Conservation (phyloP, 192 early-diverging fungal genomes). For the Chytriomyces sp. region DNA sequence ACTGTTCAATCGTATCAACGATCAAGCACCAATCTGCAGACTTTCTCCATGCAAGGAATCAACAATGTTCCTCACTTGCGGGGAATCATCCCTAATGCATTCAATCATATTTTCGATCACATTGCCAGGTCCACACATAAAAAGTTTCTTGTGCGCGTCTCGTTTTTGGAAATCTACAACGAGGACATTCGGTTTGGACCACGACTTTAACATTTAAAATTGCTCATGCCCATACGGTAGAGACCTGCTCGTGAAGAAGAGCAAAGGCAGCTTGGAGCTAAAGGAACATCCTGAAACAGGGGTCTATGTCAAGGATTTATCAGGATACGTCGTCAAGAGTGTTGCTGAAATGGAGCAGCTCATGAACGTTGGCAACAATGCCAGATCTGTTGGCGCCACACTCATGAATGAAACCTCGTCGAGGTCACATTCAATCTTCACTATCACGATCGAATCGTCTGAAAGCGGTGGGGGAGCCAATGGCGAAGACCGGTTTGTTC, state of each 20-base stretch:
- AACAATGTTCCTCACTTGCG: conserved; percentile 50
- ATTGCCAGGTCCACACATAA: conserved; percentile 57
- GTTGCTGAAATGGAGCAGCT: conserved; percentile 60
- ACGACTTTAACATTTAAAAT: no score
- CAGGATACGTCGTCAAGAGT: conserved; percentile 55
- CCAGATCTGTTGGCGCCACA: conserved; percentile 64
- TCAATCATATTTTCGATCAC: conserved; percentile 62
- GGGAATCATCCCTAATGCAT: conserved; percentile 65
- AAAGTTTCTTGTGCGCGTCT: conserved; percentile 63
- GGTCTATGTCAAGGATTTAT: conserved; percentile 67
- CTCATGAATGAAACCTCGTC: conserved; percentile 64
- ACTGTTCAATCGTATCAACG: background rate
- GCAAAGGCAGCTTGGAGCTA: conserved; percentile 50
- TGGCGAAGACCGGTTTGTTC: conserved; percentile 57
- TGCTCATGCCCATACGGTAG: no score
- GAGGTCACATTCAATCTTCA: conserved; percentile 66
- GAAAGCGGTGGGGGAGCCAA: conserved; percentile 44
- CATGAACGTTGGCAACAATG: conserved; percentile 59
- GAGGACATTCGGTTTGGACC: conserved; percentile 61
- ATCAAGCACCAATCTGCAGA: background rate
- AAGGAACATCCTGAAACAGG: conserved; percentile 69
- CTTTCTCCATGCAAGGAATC: conserved; percentile 67
- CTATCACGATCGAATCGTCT: conserved; percentile 62
- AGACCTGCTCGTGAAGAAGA: conserved; percentile 49
- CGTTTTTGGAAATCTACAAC: conserved; percentile 62